Conservation (phyloP, 1,139 yeast genomes). For the Hemisphaericaspora lyxosophila region DNA sequence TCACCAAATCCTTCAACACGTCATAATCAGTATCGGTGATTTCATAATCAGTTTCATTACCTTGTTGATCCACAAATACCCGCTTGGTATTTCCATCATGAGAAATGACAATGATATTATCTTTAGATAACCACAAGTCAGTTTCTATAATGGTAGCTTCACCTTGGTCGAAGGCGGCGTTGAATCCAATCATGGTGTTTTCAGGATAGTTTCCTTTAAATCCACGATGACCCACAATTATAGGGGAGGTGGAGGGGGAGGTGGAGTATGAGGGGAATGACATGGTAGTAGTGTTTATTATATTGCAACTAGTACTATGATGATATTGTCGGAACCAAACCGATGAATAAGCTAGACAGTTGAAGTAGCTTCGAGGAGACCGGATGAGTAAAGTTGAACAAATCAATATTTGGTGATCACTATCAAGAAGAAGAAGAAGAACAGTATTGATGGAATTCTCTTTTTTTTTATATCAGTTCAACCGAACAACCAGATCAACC, state of each 20-base stretch:
- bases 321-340: no score
- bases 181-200: constrained; percentile 73
- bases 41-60: constrained; percentile 37
- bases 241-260: constrained; percentile 18
- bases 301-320: no score
- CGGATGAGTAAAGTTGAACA: no score
- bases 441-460: no score
- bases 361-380: no score
- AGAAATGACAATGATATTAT: constrained; percentile 69
- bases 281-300: neutral
- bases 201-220: constrained; percentile 70
- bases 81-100: constrained; percentile 68
- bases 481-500: no score
- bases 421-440: no score
- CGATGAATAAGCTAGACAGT: no score
- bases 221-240: constrained; percentile 48
- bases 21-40: constrained; percentile 43
- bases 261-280: neutral
- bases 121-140: constrained; percentile 77
- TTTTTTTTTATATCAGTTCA: no score
- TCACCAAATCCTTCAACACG: constrained; percentile 49
- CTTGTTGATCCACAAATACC: constrained; percentile 53
- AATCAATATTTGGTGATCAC: no score
- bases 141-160: constrained; percentile 79
- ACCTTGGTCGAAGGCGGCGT: constrained; percentile 67